phyloP scores from a whole-genome alignment of 768 basidiomycete genomes.

The Pleurotus giganteus region DNA sequence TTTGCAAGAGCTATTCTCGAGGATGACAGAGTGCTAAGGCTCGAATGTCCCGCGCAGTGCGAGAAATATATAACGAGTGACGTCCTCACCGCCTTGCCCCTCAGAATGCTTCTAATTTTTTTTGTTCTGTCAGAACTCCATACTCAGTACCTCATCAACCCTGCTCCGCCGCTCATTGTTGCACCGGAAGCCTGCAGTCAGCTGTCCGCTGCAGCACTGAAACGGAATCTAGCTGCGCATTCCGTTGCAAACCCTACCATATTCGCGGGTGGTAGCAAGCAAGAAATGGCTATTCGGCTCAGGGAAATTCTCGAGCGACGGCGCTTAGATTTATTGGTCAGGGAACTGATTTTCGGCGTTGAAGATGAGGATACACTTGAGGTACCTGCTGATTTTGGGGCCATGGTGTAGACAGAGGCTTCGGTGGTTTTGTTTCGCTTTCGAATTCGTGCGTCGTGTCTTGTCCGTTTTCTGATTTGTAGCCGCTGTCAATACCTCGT shows the following conservation, averaged over 20 bases:
- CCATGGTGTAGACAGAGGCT: too few species aligned
- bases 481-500: too few species aligned
- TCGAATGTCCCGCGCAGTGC: slow-evolving; percentile 55
- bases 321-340: slow-evolving; percentile 48
- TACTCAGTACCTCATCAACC: slow-evolving; percentile 44
- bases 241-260: slow-evolving; percentile 44
- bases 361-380: not conserved
- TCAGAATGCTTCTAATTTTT: not conserved
- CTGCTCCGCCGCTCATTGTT: slow-evolving; percentile 47
- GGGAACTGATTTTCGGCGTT: slow-evolving; percentile 33
- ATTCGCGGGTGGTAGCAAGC: slow-evolving; percentile 41
- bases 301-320: slow-evolving; percentile 43
- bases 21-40: slow-evolving; percentile 39
- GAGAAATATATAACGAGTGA: slow-evolving; percentile 53
- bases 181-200: slow-evolving; percentile 36
- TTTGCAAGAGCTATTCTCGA: slow-evolving; percentile 36
- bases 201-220: slow-evolving; percentile 47
- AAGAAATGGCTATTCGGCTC: slow-evolving; percentile 50
- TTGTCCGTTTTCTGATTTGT: too few species aligned
- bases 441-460: too few species aligned
- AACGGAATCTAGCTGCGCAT: slow-evolving; percentile 58
- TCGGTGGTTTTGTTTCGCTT: too few species aligned
- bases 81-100: slow-evolving; percentile 11
- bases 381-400: too few species aligned
- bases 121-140: slow-evolving; percentile 36